Conservation (phyloP, 2,329 filamentous ascomycete species). For the Aspergillus oerlinghausenensis region DNA sequence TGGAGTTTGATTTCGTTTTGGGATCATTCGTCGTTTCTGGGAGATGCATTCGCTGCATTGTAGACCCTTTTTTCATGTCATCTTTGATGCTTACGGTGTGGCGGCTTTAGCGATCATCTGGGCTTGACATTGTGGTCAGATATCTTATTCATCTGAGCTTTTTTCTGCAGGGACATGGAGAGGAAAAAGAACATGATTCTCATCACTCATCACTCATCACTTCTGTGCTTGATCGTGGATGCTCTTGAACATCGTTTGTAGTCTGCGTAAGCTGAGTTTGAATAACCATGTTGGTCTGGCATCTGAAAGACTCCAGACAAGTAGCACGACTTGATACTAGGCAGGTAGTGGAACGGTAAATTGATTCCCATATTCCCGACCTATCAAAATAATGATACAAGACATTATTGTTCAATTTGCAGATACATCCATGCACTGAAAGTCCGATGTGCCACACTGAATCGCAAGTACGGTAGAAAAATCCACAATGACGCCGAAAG, state of each 20-base stretch:
- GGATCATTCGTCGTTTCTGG: conserved; percentile 15
- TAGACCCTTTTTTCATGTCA: conserved; percentile 1
- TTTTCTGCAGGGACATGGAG: conserved; percentile 10
- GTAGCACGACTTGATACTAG: neutral
- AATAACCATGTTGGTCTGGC: too few species aligned
- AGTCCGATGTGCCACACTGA: neutral
- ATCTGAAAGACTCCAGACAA: neutral
- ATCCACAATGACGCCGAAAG: neutral
- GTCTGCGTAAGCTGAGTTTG: neutral
- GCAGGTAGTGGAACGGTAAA: neutral
- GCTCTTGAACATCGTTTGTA: neutral
- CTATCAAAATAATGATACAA: neutral
- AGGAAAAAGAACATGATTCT: neutral
- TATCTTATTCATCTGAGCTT: conserved; percentile 4
- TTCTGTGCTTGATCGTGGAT: neutral
- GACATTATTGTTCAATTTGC: neutral
- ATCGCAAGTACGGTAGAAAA: neutral
- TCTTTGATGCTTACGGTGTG: neutral
- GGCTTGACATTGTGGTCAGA: conserved; percentile 6
- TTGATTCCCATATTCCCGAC: neutral
- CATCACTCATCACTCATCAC: neutral
- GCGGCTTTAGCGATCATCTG: neutral
- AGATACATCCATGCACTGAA: neutral
- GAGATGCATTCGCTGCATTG: conserved; percentile 1
- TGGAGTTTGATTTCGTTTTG: conserved; percentile 14